Conservation (phyloP, 1,284 basidiomycete species). For the Agaricales sp. region DNA sequence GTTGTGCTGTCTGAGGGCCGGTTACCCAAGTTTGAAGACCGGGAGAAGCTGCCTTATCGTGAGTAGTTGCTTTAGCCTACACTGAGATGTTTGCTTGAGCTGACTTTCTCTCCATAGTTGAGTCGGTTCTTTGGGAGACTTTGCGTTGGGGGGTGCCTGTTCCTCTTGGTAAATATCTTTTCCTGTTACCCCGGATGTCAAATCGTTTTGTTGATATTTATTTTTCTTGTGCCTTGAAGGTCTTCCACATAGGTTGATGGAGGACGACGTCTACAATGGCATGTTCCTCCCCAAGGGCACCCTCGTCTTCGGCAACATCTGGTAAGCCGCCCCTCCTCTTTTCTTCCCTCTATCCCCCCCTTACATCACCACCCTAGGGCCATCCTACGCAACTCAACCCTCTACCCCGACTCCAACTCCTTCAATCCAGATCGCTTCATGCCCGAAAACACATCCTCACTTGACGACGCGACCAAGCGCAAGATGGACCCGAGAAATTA, state of each 20-base stretch:
- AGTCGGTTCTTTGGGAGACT: conserved; percentile 34
- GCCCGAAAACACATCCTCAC: conserved; percentile 15
- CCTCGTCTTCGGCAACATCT: conserved; percentile 36
- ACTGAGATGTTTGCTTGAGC: neutral
- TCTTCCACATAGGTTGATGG: conserved; percentile 36
- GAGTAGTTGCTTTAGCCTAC: conserved; percentile 10
- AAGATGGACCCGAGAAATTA: conserved; percentile 34
- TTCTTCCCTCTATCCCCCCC: conserved; percentile 3
- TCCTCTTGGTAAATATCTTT: conserved; percentile 33
- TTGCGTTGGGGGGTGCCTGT: conserved; percentile 42
- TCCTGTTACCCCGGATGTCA: neutral
- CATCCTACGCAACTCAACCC: conserved; percentile 34
- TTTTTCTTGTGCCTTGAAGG: conserved; percentile 17
- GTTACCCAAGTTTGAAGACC: conserved; percentile 41
- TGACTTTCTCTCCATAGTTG: conserved; percentile 19
- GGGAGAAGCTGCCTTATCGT: conserved; percentile 36
- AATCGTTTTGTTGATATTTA: neutral
- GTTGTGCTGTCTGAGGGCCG: conserved; percentile 33
- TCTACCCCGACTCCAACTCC: conserved; percentile 32
- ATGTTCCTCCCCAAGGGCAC: conserved; percentile 36
- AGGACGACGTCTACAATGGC: conserved; percentile 37
- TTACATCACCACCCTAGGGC: conserved; percentile 22
- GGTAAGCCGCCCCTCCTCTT: conserved; percentile 23
- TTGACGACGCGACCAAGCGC: conserved; percentile 20
- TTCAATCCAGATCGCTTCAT: conserved; percentile 44